phyloP scores from a whole-genome alignment of 805 yeast genomes.

The Saccharomycopsis sp. region DNA sequence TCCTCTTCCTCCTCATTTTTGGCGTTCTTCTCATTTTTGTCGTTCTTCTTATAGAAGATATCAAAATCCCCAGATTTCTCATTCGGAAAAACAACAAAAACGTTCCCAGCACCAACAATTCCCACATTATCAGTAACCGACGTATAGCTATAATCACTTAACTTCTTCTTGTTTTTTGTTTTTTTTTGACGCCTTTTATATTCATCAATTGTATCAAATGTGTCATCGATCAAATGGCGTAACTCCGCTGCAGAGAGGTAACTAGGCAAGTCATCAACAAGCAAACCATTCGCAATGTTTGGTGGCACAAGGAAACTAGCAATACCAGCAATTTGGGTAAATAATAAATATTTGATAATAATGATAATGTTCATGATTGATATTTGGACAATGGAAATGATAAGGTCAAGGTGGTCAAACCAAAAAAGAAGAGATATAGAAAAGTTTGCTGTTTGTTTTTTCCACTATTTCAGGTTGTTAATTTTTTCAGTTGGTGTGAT shows the following conservation, averaged over 20 bases:
- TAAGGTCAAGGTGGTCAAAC: not conserved
- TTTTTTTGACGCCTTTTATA: not conserved
- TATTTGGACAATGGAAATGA: not conserved
- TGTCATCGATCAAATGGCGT: constrained; percentile 9
- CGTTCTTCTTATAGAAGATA: constrained; percentile 8
- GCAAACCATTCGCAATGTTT: not conserved
- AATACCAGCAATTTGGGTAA: not conserved
- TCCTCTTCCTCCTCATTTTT: not conserved
- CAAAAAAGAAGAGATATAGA: not conserved
- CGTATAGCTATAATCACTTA: constrained; percentile 6
- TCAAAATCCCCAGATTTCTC: constrained; percentile 13
- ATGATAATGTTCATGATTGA: not conserved
- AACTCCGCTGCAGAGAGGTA: constrained; percentile 5
- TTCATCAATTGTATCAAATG: constrained; percentile 9
- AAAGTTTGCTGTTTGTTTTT: not conserved
- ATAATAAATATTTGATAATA: not conserved
- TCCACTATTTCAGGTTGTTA: not conserved
- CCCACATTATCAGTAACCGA: not conserved
- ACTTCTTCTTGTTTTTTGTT: not conserved
- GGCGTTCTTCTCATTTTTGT: not conserved
- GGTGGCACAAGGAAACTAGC: not conserved
- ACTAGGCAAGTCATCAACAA: not conserved
- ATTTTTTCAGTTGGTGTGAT: no score
- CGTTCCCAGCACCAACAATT: not conserved
- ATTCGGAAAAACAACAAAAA: constrained; percentile 13